A percentile compares a stretch with the other conserved stretches of the same genome.
Evolutionary conservation across 805 yeast genomes (phyloP).

Genomic region (Starmerella geochares): DNA sequence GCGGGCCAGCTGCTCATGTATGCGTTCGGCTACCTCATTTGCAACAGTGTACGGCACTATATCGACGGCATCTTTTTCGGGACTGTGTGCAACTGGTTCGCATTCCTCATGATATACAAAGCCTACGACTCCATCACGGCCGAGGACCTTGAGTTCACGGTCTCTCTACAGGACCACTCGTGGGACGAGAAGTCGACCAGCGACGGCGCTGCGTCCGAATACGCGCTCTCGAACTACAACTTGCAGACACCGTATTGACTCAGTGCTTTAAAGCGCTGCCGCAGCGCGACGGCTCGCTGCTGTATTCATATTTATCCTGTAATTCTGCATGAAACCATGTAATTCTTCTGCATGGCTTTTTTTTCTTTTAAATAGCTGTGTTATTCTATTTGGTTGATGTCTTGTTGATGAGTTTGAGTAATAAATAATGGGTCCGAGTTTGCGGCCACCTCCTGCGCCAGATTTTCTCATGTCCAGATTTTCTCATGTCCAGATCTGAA

Average conservation of each 20-base stretch:
- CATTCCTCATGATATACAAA: slow-evolving; percentile 91
- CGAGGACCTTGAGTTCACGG: slow-evolving; percentile 89
- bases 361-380: no score
- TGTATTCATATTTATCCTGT: slow-evolving; percentile 1
- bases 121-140: slow-evolving; percentile 93
- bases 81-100: slow-evolving; percentile 64
- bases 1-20: slow-evolving; percentile 72
- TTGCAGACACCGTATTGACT: slow-evolving; percentile 19
- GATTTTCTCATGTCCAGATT: no score
- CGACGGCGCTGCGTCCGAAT: slow-evolving; percentile 27
- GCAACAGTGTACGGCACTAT: slow-evolving; percentile 69
- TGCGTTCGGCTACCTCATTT: slow-evolving; percentile 55
- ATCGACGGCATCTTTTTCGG: slow-evolving; percentile 85
- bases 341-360: neutral
- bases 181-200: slow-evolving; percentile 32
- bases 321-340: neutral
- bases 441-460: no score
- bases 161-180: slow-evolving; percentile 41
- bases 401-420: no score
- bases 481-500: slow-evolving; percentile 15
- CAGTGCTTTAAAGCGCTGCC: no score
- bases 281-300: no score
- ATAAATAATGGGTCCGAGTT: no score
- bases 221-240: slow-evolving; percentile 32
- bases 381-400: no score